Evolutionary conservation across 768 basidiomycete genomes (phyloP), one percentile per base, ranked within the genome.

Genomic region (Asterophora lycoperdoides): DNA sequence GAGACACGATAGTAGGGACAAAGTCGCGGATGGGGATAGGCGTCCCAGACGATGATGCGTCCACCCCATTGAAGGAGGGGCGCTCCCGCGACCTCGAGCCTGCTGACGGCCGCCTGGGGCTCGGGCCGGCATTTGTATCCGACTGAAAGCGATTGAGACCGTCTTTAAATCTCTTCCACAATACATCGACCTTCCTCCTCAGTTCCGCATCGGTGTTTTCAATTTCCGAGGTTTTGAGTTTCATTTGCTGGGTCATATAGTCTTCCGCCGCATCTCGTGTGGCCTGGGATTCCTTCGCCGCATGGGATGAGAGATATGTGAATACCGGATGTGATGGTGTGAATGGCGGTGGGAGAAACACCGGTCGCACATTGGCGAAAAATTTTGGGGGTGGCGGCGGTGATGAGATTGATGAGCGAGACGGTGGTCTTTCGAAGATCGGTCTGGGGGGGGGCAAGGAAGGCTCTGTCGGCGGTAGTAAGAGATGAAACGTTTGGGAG

Each of bases 261-360:
- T 75, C 75, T 63, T 89, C 84, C 11, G 83, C 83, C 41, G 68
- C 63, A 23, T 70, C 64, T 51, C 86, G 78, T 42, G 80, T 62
- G 44, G 66, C 70, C 34, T 80, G 68, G 0, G 86, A 86, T 56
- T 76, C 68, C 29, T 72, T 64, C 19, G 68, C 61, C 11, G 89
- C 88, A 41, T 81, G 59, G 18, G 75, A 69, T 13, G 83, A 74
- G 28, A 91, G 71, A 61, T 86, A 81, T 36, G 70, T 53, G 59
- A 90, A 91, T 35, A 81, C 77, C 6, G 81, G 80, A 56, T 91
- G 85, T 14, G 83, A 80, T 6, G 89, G 83, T 0, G 84, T 78
- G 64, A 86, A 90, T 14, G 89, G 88, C 17, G 84, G 79, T 14
- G 87, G 87, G 20, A 81, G 79, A 61, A 89, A 85, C 33, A 90